Percentiles rank a stretch among this genome's conserved stretches.
Conservation (phyloP, 2,329 filamentous ascomycete genomes). For the Colletotrichum spaethianum region DNA sequence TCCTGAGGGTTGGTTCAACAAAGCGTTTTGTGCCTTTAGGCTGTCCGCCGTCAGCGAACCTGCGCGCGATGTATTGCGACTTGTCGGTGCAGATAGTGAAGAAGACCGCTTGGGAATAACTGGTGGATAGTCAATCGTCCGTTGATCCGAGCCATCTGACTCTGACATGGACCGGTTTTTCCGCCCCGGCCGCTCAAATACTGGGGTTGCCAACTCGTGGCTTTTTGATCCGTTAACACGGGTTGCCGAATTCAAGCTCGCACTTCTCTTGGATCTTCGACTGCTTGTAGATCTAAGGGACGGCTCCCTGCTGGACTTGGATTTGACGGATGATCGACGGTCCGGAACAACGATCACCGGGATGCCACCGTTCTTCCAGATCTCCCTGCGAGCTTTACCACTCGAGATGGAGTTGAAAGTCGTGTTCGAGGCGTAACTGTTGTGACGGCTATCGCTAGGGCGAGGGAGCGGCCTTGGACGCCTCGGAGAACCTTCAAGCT, state of each 20-base stretch:
- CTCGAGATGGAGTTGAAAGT: conserved; percentile 67
- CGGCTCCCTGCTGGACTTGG: conserved; percentile 65
- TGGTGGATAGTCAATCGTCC: conserved; percentile 74
- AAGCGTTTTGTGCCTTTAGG: conserved; percentile 67
- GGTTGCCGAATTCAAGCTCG: conserved; percentile 65
- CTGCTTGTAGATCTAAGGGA: conserved; percentile 75
- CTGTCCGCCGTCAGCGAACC: conserved; percentile 72
- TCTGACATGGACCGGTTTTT: conserved; percentile 61
- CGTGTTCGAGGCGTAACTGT: conserved; percentile 64
- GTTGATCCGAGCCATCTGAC: conserved; percentile 65
- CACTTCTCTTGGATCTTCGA: conserved; percentile 66
- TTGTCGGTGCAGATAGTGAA: conserved; percentile 74
- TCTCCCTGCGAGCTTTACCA: conserved; percentile 68
- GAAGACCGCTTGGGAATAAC: conserved; percentile 70
- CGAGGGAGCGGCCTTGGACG: conserved; percentile 49
- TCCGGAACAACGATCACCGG: conserved; percentile 75
- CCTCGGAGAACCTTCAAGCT: conserved; percentile 48
- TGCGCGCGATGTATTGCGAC: conserved; percentile 68
- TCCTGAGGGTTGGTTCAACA: conserved; percentile 44
- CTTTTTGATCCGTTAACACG: conserved; percentile 57
- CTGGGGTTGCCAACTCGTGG: conserved; percentile 57
- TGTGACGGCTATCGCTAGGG: conserved; percentile 52
- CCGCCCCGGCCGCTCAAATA: conserved; percentile 59
- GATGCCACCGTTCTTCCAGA: conserved; percentile 72
- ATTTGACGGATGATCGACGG: conserved; percentile 67